Evolutionary conservation across 148 eudicot genomes (phyloP), one percentile per base, ranked within the genome.

Genomic region (Salicornia ramosissima): DNA sequence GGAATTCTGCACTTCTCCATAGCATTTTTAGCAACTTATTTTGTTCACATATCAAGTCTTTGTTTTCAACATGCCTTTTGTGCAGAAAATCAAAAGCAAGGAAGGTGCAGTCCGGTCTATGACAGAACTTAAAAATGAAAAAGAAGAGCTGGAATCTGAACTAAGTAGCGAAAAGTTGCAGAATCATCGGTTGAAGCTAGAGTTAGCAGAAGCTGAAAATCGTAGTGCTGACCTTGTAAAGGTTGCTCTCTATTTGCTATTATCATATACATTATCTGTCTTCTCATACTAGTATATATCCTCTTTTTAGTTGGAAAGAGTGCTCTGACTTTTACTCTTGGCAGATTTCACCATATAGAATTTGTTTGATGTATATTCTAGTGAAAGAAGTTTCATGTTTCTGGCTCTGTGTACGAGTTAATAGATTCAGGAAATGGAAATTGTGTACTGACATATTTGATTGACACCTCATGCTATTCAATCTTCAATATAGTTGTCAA

Each of bases 141-240:
- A 88, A 53, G 91, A 87, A 65, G 91, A 90, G 67, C 65, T 90
- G 67, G 95, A 87, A 71, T 86, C 84, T 22, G 77, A 85, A 53
- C 77, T 93, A 59, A 79, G 75, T 67, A 79, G 73, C 68, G 97
- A 90, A 81, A 90, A 82, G 78, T 69, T 81, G 78, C 82, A 79
- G 65, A 79, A 86, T 51, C 81, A 74, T 57, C 86, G 86, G 77
- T 74, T 91, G 76, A 91, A 94, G 83, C 91, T 86, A 82, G 93
- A 94, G 73, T 68, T 89, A 56, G 66, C 83, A 60, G 97, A 90
- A 76, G 88, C 96, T 22, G 98, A 90, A 75, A 71, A 74, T 22
- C 84, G 85, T 72, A 88, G 82, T 75, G 77, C 86, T 50, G 98
- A 93, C 56, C 79, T 93, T 34, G 87, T 88, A 77, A 86, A 90